Evolutionary conservation across 1,139 yeast genomes (phyloP), one percentile per base, ranked within the genome.

Genomic region (Scheffersomyces titani): DNA sequence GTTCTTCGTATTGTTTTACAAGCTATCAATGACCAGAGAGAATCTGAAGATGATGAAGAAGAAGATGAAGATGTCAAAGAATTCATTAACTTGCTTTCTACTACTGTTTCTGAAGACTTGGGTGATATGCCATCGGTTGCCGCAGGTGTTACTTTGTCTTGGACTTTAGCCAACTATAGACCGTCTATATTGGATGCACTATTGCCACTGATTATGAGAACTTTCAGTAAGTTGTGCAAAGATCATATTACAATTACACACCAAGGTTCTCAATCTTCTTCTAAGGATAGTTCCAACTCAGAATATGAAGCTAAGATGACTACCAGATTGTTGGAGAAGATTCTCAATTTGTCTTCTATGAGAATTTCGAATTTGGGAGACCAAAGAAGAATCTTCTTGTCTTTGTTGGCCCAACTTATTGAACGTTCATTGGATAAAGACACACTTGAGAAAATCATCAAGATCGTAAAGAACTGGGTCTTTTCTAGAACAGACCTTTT

Each of bases 321-420:
- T 0, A 88, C 96, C 0, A 85, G 84, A 59, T 75, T 93, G 20
- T 75, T 93, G 54, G 92, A 90, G 62, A 89, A 89, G 70, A 85
- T 92, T 40, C 77, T 96, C 54, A 89, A 88, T 61, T 82, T 94
- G 56, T 86, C 93, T 1, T 87, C 97, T 0, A 82, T 85, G 79
- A 84, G 98, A 65, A 91, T 96, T 18, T 85, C 97, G 0, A 82
- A 85, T 44, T 78, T 96, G 36, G 98, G 97, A 1, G 99, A 96
- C 63, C 98, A 96, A 68, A 84, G 99, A 58, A 83, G 99, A 54
- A 87, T 92, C 22, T 96, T 93, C 69, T 75, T 96, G 61, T 88
- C 97, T 0, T 78, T 93, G 9, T 79, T 94, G 55, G 98, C 97
- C 0, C 97, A 94, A 65, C 79, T 94, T 61, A 90, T 94, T 62